Base-by-base conservation (phyloP, 768 basidiomycete genomes). In the Phaffia australis region DNA sequence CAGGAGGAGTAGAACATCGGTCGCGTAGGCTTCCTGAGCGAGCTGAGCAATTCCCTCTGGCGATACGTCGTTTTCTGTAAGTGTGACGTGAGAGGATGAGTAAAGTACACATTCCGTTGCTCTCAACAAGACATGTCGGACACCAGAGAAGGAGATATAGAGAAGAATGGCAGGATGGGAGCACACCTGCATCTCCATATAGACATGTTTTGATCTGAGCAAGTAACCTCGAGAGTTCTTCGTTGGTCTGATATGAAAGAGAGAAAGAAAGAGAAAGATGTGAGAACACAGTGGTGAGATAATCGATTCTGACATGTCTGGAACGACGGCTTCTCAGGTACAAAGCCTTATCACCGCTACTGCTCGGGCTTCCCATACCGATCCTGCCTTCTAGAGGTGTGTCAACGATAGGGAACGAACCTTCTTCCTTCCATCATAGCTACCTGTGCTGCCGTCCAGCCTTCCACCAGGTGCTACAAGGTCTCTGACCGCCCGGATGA, bases 1-100 rank as follows among this genome's bases (percentile, higher is more conserved):
- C 68, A 95, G 83, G 48, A 84, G 79, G 69, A 87, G 82, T 29
- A 98, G 80, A 29, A 98, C 81, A 75, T 95, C 90, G 56, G 87
- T 88, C 68, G 84, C 85, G 79, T 97, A 98, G 11, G 90, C 89
- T 75, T 98, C 94, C 74, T 97, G 92, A 0, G 94, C 88, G 15
- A 98, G 84, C 75, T 97, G 93, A 8, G 93, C 91, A 52, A 97
- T 83, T 42, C 89, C 80, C 72, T 98, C 94, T 0, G 92, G 88
- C 19, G 86, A 79, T 9, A 91, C 88, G 68, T 93, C 91, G 85
- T 73, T 71, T 32, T 75, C 75, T 75, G 68, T 21, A 27, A 21
- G 7, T 25, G 47, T 11, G 7, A 6, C 19, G 11, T 21, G 48
- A 46, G 42, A 52, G 56, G 23, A 62, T 48, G 25, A 25, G 35